These are phyloP conservation scores for Boletellus emodensis DNA, from an alignment of 768 basidiomycete species.

Conservation along the genomic window DNA sequence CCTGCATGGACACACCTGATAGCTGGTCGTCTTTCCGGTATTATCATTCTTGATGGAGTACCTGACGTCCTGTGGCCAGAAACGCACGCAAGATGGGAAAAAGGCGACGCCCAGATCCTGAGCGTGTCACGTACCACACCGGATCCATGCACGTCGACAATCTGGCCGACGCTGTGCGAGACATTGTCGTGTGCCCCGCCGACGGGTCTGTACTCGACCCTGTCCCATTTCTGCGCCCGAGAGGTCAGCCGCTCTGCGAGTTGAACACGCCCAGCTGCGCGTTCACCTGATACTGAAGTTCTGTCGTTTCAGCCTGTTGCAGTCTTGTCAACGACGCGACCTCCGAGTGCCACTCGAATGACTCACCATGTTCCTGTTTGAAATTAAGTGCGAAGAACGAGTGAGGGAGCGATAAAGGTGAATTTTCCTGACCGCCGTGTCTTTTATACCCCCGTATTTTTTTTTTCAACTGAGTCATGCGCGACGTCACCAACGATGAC, in stretches of 20 bases:
- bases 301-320: constrained; percentile 15
- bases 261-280: too few relatives aligned
- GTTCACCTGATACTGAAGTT: constrained; percentile 24
- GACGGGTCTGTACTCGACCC: constrained; percentile 42
- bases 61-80: constrained; percentile 23
- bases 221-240: constrained; percentile 34
- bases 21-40: constrained; percentile 39
- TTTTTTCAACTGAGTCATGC: constrained; percentile 6
- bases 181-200: constrained; percentile 39
- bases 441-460: constrained; percentile 1
- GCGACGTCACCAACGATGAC: constrained; percentile 10
- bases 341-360: background rate
- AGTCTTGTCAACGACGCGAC: constrained; percentile 1
- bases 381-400: background rate
- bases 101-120: fast-evolving
- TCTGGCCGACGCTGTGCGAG: constrained; percentile 34
- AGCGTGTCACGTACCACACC: constrained; percentile 31
- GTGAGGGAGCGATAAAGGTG: background rate
- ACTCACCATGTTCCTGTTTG: constrained; percentile 11
- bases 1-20: constrained; percentile 26
- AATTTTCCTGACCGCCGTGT: constrained; percentile 3
- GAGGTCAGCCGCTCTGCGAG: background rate
- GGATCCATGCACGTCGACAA: constrained; percentile 31
- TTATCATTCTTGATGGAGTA: constrained; percentile 42
- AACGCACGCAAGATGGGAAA: background rate